Percentiles rank a stretch among this genome's conserved stretches.
Evolutionary conservation across 305 asterid species (phyloP).

Genomic region (Striga hermonthica): DNA sequence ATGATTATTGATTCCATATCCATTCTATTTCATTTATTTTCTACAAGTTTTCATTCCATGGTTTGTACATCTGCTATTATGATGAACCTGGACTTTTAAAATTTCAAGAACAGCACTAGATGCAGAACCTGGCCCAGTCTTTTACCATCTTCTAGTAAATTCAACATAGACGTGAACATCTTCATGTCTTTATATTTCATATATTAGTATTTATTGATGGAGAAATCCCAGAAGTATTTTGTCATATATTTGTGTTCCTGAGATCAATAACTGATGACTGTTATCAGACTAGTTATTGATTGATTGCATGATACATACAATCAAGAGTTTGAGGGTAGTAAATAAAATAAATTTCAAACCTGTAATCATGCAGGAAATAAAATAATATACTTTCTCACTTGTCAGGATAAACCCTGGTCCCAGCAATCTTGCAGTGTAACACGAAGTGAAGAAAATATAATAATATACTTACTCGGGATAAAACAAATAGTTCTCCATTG

Average conservation of each 20-base stretch:
- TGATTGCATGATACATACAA: neutral
- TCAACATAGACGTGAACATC: constrained; percentile 26
- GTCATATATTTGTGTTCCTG: constrained; percentile 2
- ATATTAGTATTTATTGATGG: constrained; percentile 3
- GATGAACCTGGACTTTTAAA: constrained; percentile 17
- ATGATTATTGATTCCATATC: too few relatives aligned
- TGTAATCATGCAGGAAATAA: too few relatives aligned
- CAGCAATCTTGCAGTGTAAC: too few relatives aligned
- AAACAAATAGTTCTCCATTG: too few relatives aligned
- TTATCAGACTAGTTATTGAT: constrained; percentile 13
- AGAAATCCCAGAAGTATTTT: constrained; percentile 21
- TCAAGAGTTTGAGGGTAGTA: too few relatives aligned
- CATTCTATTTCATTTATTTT: too few relatives aligned
- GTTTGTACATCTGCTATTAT: constrained; percentile 24
- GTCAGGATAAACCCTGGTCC: too few relatives aligned
- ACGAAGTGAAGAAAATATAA: too few relatives aligned
- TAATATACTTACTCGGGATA: too few relatives aligned
- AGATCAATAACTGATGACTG: constrained; percentile 13
- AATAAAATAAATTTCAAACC: too few relatives aligned
- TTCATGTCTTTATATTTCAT: constrained; percentile 25
- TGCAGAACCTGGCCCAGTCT: constrained; percentile 16
- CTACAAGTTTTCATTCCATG: neutral
- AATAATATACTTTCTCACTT: too few relatives aligned
- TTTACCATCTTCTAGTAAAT: constrained; percentile 24
- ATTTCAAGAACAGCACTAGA: constrained; percentile 14